Evolutionary conservation across 305 asterid species (phyloP), one percentile per base, ranked within the genome.

Genomic region (Stenogyne calaminthoides): DNA sequence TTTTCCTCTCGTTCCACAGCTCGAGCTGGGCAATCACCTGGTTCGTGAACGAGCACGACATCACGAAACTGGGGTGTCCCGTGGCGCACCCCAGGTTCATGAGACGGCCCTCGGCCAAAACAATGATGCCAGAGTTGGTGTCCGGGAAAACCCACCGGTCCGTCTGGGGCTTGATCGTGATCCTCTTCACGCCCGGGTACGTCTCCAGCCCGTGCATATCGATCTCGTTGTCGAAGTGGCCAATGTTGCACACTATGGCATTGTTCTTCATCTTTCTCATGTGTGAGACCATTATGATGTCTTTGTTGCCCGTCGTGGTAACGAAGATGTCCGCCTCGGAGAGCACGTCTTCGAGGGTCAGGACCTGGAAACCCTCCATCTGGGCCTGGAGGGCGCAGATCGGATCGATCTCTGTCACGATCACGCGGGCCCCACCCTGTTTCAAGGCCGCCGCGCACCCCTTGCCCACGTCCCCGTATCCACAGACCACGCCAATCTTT

Each of bases 321-420:
- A 86, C 94, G 0, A 90, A 90, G 84, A 90, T 90, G 44, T 88
- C 94, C 3, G 90, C 96, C 1, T 86, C 87, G 0, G 88, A 78
- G 61, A 90, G 80, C 0, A 82, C 86, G 1, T 90, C 94, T 27
- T 85, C 91, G 0, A 88, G 82, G 69, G 92, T 63, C 0, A 90
- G 86, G 72, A 90, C 89, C 32, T 88, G 94, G 86, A 76, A 84
- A 0, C 96, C 94, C 73, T 90, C 96, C 96, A 90, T 90, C 61
- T 79, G 81, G n/a, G 96, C 96, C 64, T 90, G 96, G 7, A 90
- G 96, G 56, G 96, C 96, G 36, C 92, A 88, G 78, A 90, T 90
- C 0, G 96, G 96, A 34, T 90, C 96, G 5, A 90, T 90, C 81
- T 90, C 96, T 0, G 96, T 85, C 55, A 90, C 96, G 1, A 90